Percentiles rank a stretch among this genome's conserved stretches.
These are phyloP conservation scores for Neurospora sp. DNA, from an alignment of 495 filamentous ascomycete genomes.

Conservation along the genomic window DNA sequence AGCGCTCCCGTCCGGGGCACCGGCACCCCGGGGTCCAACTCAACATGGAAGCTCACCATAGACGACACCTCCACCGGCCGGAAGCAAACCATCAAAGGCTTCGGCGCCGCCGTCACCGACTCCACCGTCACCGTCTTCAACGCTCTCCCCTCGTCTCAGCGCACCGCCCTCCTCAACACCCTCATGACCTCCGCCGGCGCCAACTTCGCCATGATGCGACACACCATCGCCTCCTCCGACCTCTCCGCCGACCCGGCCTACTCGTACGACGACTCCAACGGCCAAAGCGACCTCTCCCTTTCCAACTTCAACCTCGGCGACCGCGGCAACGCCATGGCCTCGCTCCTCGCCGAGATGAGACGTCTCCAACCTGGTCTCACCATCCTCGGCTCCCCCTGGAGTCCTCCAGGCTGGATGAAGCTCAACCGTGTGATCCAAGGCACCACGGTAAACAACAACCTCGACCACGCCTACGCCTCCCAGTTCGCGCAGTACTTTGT, in stretches of 20 bases:
- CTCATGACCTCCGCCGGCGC: slow-evolving; percentile 39
- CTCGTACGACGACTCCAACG: slow-evolving; percentile 41
- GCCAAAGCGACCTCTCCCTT: slow-evolving; percentile 30
- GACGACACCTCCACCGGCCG: slow-evolving; percentile 38
- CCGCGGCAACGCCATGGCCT: slow-evolving; percentile 43
- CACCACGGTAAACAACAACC: slow-evolving; percentile 38
- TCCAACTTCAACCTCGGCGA: slow-evolving; percentile 37
- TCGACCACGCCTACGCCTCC: slow-evolving; percentile 39
- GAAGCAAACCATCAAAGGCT: slow-evolving; percentile 42
- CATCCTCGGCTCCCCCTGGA: slow-evolving; percentile 45
- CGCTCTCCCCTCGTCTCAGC: slow-evolving; percentile 26
- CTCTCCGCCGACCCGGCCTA: slow-evolving; percentile 39
- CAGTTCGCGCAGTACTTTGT: slow-evolving; percentile 45
- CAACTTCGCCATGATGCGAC: slow-evolving; percentile 41
- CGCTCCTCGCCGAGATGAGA: slow-evolving; percentile 33
- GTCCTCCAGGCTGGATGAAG: slow-evolving; percentile 50
- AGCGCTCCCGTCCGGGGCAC: slow-evolving; percentile 32
- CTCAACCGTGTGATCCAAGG: slow-evolving; percentile 40
- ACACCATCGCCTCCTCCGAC: slow-evolving; percentile 46
- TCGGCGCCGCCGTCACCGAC: slow-evolving; percentile 47
- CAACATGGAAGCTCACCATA: slow-evolving; percentile 39
- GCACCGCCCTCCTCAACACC: slow-evolving; percentile 34
- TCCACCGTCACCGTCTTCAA: slow-evolving; percentile 45
- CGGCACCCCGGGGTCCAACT: slow-evolving; percentile 29
- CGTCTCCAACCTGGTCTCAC: slow-evolving; percentile 23